These are phyloP conservation scores for Pythium inflatum DNA, from an alignment of 352 stramenopile species.

Conservation along the genomic window DNA sequence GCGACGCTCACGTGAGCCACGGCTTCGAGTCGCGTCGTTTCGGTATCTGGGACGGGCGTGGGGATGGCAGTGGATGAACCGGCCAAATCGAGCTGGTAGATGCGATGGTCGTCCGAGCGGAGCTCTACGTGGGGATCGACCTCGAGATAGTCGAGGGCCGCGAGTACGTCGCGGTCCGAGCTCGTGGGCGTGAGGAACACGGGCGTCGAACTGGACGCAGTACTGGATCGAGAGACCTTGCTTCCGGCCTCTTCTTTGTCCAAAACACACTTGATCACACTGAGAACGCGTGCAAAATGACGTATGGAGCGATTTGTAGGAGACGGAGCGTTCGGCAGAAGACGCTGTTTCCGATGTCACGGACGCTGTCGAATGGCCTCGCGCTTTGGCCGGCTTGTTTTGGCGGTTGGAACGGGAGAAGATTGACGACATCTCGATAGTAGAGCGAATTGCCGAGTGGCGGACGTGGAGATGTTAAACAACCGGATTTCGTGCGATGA, in stretches of 20 bases:
- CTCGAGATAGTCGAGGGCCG: conserved; percentile 6
- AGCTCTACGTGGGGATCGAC: background rate
- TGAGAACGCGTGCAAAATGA: no score
- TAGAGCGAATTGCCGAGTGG: no score
- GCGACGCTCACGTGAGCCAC: conserved; percentile 47
- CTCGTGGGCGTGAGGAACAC: conserved; percentile 34
- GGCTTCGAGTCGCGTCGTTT: conserved; percentile 45
- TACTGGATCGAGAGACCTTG: background rate
- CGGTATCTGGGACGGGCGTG: conserved; percentile 42
- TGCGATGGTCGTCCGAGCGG: conserved; percentile 17
- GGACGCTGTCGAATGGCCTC: no score
- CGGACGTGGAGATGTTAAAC: no score
- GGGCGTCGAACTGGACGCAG: background rate
- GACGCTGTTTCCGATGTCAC: no score
- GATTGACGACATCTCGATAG: no score
- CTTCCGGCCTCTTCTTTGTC: conserved; percentile 30
- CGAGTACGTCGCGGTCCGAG: background rate
- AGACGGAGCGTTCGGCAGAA: no score
- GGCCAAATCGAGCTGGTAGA: conserved; percentile 42
- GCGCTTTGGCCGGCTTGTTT: no score
- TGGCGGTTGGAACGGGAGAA: no score
- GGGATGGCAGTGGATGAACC: conserved; percentile 39
- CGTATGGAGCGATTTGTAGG: no score
- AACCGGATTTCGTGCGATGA: no score
- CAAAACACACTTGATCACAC: conserved; percentile 52